A percentile compares a stretch with the other conserved stretches of the same genome.
phyloP scores from a whole-genome alignment of 345 rosid species.

The Schrenkiella parvula region DNA sequence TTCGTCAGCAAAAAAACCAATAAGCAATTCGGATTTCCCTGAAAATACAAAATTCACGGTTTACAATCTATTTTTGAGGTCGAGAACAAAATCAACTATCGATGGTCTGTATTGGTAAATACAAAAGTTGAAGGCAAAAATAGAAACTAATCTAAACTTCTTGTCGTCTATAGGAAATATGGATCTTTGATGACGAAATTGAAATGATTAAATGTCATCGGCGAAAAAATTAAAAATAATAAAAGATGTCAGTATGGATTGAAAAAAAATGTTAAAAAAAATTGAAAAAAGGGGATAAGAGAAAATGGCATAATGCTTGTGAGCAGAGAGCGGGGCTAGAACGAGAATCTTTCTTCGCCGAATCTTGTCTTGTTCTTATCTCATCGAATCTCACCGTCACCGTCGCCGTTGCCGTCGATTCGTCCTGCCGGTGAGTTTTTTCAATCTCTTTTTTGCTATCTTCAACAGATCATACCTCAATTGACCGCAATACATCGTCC shows the following conservation, averaged over 20 bases:
- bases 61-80: too few species aligned
- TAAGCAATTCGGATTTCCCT: too few species aligned
- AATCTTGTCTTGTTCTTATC: background rate
- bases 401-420: slow-evolving; percentile 10
- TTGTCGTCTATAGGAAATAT: background rate
- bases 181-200: background rate
- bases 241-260: background rate
- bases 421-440: slow-evolving; percentile 11
- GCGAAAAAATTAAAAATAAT: background rate
- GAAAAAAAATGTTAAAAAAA: background rate
- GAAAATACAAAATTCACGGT: too few species aligned
- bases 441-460: background rate
- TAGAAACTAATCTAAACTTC: background rate
- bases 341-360: slow-evolving; percentile 19
- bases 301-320: slow-evolving; percentile 18
- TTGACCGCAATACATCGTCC: background rate
- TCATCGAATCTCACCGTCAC: slow-evolving; percentile 25
- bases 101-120: background rate
- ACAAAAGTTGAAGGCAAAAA: background rate
- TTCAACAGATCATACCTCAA: background rate
- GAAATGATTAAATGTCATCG: background rate
- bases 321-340: slow-evolving; percentile 22
- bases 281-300: background rate
- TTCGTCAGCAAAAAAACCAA: too few species aligned
- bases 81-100: background rate